These are phyloP conservation scores for Schwanniomyces etchellsii DNA, from an alignment of 1,139 yeast genomes.

Conservation along the genomic window DNA sequence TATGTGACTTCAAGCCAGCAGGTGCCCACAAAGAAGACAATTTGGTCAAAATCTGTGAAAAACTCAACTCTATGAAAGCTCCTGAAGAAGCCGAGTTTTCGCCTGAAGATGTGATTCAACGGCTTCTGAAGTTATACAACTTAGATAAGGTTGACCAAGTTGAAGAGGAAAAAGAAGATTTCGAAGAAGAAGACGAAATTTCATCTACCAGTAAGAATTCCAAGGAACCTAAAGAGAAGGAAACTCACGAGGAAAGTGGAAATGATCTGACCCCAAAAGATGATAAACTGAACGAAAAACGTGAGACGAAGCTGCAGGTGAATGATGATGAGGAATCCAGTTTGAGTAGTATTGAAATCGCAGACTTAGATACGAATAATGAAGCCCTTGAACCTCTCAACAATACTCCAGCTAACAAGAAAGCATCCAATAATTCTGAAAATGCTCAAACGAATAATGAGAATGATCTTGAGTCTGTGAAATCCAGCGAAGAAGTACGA, in stretches of 20 bases:
- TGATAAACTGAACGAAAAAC: conserved; percentile 5
- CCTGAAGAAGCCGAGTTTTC: conserved; percentile 24
- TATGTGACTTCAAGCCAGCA: conserved; percentile 66
- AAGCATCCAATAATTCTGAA: background rate
- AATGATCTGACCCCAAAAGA: conserved; percentile 5
- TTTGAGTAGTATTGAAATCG: conserved; percentile 14
- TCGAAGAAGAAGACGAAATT: conserved; percentile 3
- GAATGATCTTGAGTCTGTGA: conserved; percentile 7
- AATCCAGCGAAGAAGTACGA: conserved; percentile 12
- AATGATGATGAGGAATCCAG: conserved; percentile 11
- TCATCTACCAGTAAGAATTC: no score
- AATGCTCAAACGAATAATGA: conserved; percentile 9
- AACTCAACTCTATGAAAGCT: conserved; percentile 32
- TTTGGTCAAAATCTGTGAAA: conserved; percentile 49
- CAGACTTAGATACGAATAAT: background rate
- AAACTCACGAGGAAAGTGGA: conserved; percentile 1
- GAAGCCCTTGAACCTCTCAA: background rate
- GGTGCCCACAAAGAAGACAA: conserved; percentile 56
- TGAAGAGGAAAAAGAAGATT: conserved; percentile 25
- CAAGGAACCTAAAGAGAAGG: conserved; percentile 2
- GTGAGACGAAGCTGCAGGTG: conserved; percentile 2
- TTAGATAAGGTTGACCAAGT: conserved; percentile 49
- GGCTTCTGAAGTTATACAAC: conserved; percentile 49
- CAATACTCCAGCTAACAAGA: background rate
- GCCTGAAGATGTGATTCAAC: conserved; percentile 53